Conservation (phyloP, 768 basidiomycete genomes). For the Coprinopsis cinerea region DNA sequence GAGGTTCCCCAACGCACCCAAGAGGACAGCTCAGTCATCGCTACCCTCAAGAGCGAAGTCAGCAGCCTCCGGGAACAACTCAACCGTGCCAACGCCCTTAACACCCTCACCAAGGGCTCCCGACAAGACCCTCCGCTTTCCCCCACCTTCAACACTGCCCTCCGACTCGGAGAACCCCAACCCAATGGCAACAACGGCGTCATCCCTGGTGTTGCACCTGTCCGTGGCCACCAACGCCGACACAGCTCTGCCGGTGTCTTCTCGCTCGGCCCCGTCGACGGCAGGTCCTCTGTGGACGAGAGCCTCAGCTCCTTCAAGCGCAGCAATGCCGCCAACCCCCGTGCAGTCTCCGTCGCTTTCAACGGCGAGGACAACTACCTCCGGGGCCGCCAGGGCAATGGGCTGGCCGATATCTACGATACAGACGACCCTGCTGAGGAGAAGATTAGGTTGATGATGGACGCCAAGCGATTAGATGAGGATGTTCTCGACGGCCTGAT, state of each 20-base stretch:
- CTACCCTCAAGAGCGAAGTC: slow-evolving; percentile 88
- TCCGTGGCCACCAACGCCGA: slow-evolving; percentile 67
- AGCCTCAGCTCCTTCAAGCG: slow-evolving; percentile 69
- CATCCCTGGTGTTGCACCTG: not conserved
- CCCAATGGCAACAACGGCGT: slow-evolving; percentile 26
- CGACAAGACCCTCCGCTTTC: slow-evolving; percentile 69
- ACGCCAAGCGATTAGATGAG: slow-evolving; percentile 84
- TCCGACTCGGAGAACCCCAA: slow-evolving; percentile 51
- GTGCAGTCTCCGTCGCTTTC: slow-evolving; percentile 86
- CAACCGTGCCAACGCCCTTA: slow-evolving; percentile 91
- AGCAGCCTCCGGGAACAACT: slow-evolving; percentile 90
- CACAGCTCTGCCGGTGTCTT: slow-evolving; percentile 85
- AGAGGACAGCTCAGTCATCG: slow-evolving; percentile 84
- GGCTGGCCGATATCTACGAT: slow-evolving; percentile 64
- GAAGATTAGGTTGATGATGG: slow-evolving; percentile 90
- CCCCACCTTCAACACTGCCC: slow-evolving; percentile 79
- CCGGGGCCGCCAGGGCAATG: slow-evolving; percentile 52
- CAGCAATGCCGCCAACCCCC: slow-evolving; percentile 64
- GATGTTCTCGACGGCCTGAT: slow-evolving; percentile 90
- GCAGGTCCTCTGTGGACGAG: slow-evolving; percentile 74
- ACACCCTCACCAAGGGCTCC: slow-evolving; percentile 70
- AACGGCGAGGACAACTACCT: slow-evolving; percentile 74
- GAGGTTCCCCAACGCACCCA: slow-evolving; percentile 62
- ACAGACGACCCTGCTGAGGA: slow-evolving; percentile 91
- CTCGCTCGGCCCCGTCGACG: slow-evolving; percentile 50